Conservation (phyloP, 768 basidiomycete species). For the Gymnopilus dilepis region DNA sequence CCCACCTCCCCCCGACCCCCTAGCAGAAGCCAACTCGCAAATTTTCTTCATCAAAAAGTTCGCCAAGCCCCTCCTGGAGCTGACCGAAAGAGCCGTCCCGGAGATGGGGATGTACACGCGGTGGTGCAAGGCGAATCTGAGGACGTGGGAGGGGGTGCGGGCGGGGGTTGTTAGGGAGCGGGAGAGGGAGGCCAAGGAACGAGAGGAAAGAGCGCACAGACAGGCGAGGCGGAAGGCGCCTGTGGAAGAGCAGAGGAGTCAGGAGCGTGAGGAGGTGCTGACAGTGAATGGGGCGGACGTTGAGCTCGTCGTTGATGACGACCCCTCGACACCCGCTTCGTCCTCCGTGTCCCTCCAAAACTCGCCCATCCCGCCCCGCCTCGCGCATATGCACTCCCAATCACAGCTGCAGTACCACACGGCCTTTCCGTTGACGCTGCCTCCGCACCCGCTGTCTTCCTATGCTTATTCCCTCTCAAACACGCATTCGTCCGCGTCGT, state of each 20-base stretch:
- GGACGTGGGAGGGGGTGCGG: slow-evolving; percentile 65
- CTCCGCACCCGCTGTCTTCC: slow-evolving; percentile 25
- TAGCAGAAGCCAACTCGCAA: slow-evolving; percentile 80
- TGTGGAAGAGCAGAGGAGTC: not conserved
- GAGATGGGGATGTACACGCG: slow-evolving; percentile 71
- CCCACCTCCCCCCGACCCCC: slow-evolving; percentile 34
- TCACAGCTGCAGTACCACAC: slow-evolving; percentile 22
- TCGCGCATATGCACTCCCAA: slow-evolving; percentile 27
- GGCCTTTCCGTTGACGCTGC: slow-evolving; percentile 39
- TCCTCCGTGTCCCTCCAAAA: slow-evolving; percentile 8
- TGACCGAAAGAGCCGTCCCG: slow-evolving; percentile 75
- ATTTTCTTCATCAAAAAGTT: slow-evolving; percentile 88
- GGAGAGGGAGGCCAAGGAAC: not conserved
- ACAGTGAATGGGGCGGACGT: too few species aligned
- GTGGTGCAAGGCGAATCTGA: slow-evolving; percentile 72
- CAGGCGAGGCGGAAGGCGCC: slow-evolving; percentile 20
- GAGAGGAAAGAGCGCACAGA: slow-evolving; percentile 1
- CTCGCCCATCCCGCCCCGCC: slow-evolving; percentile 12
- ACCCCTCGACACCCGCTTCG: slow-evolving; percentile 5
- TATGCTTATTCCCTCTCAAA: not conserved
- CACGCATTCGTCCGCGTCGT: not conserved
- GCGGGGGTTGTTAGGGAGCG: slow-evolving; percentile 39
- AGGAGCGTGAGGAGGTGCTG: too few species aligned
- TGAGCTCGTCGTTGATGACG: too few species aligned
- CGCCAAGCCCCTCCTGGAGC: slow-evolving; percentile 82